These are phyloP conservation scores for Thuidium tamariscinum DNA, from an alignment of 225 moss, liverwort and hornwort species.

Conservation along the genomic window DNA sequence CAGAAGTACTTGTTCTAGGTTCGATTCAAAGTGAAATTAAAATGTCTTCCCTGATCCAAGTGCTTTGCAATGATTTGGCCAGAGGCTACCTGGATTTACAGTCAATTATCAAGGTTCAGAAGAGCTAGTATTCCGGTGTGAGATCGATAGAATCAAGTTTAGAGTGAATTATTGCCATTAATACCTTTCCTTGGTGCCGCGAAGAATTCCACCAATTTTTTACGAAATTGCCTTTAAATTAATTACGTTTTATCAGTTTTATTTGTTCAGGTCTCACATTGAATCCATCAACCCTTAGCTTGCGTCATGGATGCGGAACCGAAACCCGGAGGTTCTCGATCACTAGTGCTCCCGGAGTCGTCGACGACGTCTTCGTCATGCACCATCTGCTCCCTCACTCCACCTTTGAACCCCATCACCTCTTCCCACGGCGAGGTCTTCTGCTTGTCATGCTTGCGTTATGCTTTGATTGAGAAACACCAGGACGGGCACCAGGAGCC, in stretches of 20 bases:
- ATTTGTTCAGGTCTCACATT: background rate
- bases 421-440: background rate
- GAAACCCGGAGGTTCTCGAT: background rate
- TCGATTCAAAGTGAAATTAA: background rate
- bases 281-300: background rate
- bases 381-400: background rate
- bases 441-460: background rate
- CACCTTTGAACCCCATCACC: background rate
- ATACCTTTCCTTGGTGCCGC: too few species aligned
- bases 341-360: background rate
- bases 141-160: background rate
- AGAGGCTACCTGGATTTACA: background rate
- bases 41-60: background rate
- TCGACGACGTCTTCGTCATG: background rate
- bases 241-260: background rate
- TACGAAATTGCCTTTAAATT: background rate
- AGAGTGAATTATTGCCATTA: too few species aligned
- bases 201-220: background rate
- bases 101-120: background rate
- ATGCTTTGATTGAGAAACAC: background rate
- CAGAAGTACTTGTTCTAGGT: background rate
- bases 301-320: background rate
- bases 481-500: background rate
- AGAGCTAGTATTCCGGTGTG: background rate
- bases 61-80: background rate